phyloP scores from a whole-genome alignment of 2,329 filamentous ascomycete species.

The Talaromyces atroroseus region DNA sequence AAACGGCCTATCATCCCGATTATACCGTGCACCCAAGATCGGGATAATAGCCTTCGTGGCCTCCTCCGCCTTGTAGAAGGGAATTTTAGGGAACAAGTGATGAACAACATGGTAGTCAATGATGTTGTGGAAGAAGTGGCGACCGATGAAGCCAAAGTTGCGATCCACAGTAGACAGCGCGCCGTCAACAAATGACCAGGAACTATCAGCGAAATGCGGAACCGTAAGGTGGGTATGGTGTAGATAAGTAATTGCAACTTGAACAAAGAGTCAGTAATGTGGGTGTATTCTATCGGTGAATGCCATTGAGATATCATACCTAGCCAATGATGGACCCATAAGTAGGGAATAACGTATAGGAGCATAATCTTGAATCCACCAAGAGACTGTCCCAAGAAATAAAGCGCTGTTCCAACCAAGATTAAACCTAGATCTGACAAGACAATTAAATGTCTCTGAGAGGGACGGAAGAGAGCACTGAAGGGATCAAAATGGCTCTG shows the following conservation, averaged over 20 bases:
- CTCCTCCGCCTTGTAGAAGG: not conserved
- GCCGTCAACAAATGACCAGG: conserved; percentile 2
- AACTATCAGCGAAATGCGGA: not conserved
- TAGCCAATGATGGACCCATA: conserved; percentile 68
- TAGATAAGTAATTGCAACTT: conserved; percentile 11
- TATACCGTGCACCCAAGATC: not conserved
- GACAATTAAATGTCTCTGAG: conserved; percentile 52
- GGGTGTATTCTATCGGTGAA: not conserved
- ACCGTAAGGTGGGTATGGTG: conserved; percentile 5
- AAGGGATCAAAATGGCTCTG: conserved; percentile 56
- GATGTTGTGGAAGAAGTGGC: conserved; percentile 9
- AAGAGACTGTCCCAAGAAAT: conserved; percentile 48
- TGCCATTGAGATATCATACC: conserved; percentile 36
- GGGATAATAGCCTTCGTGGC: conserved; percentile 6
- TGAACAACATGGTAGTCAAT: conserved; percentile 6
- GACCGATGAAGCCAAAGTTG: conserved; percentile 8
- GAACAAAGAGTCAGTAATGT: not conserved
- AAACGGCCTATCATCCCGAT: not conserved
- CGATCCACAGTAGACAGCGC: conserved; percentile 3
- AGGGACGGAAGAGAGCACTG: conserved; percentile 55
- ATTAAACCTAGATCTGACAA: conserved; percentile 57
- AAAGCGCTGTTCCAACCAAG: conserved; percentile 48
- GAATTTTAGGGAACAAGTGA: conserved; percentile 3
- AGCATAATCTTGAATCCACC: conserved; percentile 54
- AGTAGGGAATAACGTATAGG: conserved; percentile 59